Evolutionary conservation across 176 grass and related monocot species (phyloP), one percentile per base, ranked within the genome.

Genomic region (Oryza punctata): DNA sequence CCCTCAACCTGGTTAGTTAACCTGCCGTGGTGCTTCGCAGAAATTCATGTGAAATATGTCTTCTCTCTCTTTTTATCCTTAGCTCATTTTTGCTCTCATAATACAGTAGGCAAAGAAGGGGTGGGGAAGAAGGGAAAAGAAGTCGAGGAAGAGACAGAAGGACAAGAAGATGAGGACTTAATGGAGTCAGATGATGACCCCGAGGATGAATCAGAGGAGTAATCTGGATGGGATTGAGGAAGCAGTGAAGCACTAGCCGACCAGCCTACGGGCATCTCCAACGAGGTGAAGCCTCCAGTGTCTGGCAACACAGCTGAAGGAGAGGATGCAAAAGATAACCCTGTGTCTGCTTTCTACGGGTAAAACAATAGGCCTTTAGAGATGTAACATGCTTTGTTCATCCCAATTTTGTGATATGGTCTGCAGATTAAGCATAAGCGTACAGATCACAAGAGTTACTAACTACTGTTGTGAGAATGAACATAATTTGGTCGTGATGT

Each of bases 1-100:
- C 85, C 79, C 89, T 76, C 38, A 72, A 50, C 91, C 90, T 86
- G 90, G 95, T 98, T 28, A 89, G 78, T 72, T 65, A 49, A 29
- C 67, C 19, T 77, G 67, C 27, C 3, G 2, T 50, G 26, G 27
- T 74, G 11, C 16, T 64, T 38, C 9, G 3, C 15, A 73, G 26
- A 84, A 79, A 59, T 69, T 30, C 35, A 44, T 52, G 5, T 2
- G 0, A 64, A 23, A 10, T 16, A 0, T 47, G 1, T 63, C 8
- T 19, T 26, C 18, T 46, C 7, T 57, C 3, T 72, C 10, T 1
- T 12, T 32, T 38, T 4, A 6, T 4, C 44, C 60, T 23, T 73
- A 5, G 23, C 52, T 85, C 41, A 81, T 65, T 32, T 76, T 32
- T 21, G 40, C 33, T 9, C 65, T 7, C 70, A 47, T 71, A 12